Base-by-base conservation (phyloP, 306 rosid genomes). In the Benincasa hispida region DNA sequence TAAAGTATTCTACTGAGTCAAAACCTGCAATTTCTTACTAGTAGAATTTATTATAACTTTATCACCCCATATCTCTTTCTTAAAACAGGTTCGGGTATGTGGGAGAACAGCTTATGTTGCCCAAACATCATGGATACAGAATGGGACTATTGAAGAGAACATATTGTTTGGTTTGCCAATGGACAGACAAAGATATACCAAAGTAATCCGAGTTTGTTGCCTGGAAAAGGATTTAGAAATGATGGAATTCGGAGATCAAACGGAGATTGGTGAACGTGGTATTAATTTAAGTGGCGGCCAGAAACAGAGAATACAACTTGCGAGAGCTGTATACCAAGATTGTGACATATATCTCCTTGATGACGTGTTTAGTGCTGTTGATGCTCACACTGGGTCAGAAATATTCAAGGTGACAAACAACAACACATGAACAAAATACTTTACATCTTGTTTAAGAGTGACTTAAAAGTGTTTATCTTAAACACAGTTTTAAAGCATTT, bases 231-330 rank as follows among this genome's bases (percentile, higher is more conserved):
- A 94, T 87, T 60, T 94, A 78, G 97, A 94, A 79, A 87, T 92
- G 93, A 92, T 94, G 98, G 98, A 94, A 68, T 76, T 75, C 14
- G 96, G 97, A 41, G 98, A 94, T 84, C 97, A 90, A 73, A 94
- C 97, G 0, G 98, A 94, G 90, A 94, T 94, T 1, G 98, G 98
- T 73, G 98, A 94, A 87, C 97, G 98, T 0, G 98, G 98, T 37
- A 94, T 94, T 88, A 94, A 94, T 83, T 87, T 94, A 5, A 94
- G 98, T 67, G 98, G 98, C 2, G 98, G 98, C 54, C 98, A 94
- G 82, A 94, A 94, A 84, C 98, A 94, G 88, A 76, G 98, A 35
- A 88, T 94, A 77, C 98, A 94, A 79, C 96, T 94, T 57, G 97
- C 98, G 47, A 79, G 98, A 83, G 97, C 97, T 61, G 96, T 92